A percentile compares a stretch with the other conserved stretches of the same genome.
These are phyloP conservation scores for Pascua guehoae DNA, from an alignment of 1,284 basidiomycete genomes.

Conservation along the genomic window DNA sequence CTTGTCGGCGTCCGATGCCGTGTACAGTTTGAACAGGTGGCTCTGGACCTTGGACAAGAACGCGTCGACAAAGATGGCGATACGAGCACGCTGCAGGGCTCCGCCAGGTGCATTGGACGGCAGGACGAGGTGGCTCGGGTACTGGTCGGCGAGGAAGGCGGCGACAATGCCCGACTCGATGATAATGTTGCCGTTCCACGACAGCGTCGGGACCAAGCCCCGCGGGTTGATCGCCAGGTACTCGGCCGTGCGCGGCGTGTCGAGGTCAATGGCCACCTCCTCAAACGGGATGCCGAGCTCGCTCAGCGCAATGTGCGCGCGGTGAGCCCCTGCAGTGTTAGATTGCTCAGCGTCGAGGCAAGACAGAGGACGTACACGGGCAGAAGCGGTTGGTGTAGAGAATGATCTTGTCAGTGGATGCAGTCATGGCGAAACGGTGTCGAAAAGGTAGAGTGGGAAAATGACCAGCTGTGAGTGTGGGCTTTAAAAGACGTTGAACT, in stretches of 20 bases:
- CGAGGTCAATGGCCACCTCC: conserved; percentile 13
- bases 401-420: conserved; percentile 4
- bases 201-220: conserved; percentile 9
- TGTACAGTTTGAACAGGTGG: conserved; percentile 2
- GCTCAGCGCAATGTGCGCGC: conserved; percentile 11
- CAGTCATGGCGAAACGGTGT: no score
- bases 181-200: conserved; percentile 8
- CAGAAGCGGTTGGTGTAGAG: conserved; percentile 11
- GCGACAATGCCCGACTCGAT: conserved; percentile 10
- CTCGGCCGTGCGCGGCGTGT: conserved; percentile 8
- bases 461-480: no score
- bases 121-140: conserved; percentile 9
- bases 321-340: conserved; percentile 8
- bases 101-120: conserved; percentile 1
- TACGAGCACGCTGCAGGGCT: conserved; percentile 8
- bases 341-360: not conserved
- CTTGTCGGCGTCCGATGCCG: not conserved
- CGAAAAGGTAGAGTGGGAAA: no score
- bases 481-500: no score
- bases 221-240: conserved; percentile 15
- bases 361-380: conserved; percentile 1
- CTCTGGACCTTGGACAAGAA: conserved; percentile 8
- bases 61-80: conserved; percentile 9
- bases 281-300: conserved; percentile 8
- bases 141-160: conserved; percentile 9